Percentiles rank a stretch among this genome's conserved stretches.
Conservation (phyloP, 768 basidiomycete genomes). For the Amanita molliuscula region DNA sequence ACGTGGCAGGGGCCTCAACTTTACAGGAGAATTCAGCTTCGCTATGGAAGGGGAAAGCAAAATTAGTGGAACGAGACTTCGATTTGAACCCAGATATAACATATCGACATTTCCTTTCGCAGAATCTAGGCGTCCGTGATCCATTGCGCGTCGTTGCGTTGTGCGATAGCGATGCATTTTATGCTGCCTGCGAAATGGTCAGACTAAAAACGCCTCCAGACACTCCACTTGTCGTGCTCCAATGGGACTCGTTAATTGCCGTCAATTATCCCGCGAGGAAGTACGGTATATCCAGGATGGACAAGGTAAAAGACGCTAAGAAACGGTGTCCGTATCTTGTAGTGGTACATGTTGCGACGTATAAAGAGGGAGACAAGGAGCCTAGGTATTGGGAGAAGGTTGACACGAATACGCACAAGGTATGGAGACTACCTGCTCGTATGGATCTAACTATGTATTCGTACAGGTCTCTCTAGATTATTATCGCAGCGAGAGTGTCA, state of each 20-base stretch:
- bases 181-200: slow-evolving; percentile 79
- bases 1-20: slow-evolving; percentile 2
- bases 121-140: slow-evolving; percentile 59
- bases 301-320: slow-evolving; percentile 71
- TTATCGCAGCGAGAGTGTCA: slow-evolving; percentile 84
- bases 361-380: slow-evolving; percentile 76
- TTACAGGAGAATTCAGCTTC: slow-evolving; percentile 4
- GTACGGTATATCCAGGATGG: slow-evolving; percentile 91
- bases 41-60: slow-evolving; percentile 52
- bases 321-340: slow-evolving; percentile 77
- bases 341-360: slow-evolving; percentile 92
- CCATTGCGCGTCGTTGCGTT: slow-evolving; percentile 81
- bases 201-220: slow-evolving; percentile 54
- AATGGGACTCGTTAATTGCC: slow-evolving; percentile 87
- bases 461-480: slow-evolving; percentile 82
- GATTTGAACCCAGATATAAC: slow-evolving; percentile 64
- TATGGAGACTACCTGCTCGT: slow-evolving; percentile 17
- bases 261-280: slow-evolving; percentile 92
- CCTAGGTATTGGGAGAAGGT: slow-evolving; percentile 91
- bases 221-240: slow-evolving; percentile 70
- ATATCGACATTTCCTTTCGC: slow-evolving; percentile 66
- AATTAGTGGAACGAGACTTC: slow-evolving; percentile 34
- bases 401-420: slow-evolving; percentile 88
- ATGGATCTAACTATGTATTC: neutral
- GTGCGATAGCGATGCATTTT: slow-evolving; percentile 85